Base-by-base conservation (phyloP, 371 early-diverging fungal species). In the Mortierella sp. region DNA sequence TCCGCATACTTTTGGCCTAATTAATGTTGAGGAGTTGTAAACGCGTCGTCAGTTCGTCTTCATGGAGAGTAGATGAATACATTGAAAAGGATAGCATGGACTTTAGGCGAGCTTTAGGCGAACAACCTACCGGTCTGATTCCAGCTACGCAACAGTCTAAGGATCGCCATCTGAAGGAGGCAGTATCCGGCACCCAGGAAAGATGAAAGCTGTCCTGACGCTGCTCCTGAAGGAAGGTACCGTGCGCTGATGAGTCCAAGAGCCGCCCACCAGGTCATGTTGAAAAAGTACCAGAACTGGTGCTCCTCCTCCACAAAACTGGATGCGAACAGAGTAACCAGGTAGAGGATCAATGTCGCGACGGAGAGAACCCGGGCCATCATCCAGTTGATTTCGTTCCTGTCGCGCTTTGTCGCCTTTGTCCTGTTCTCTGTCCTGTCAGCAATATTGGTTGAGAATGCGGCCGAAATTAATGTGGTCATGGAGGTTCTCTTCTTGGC, bases 221-320 rank as follows among this genome's bases (percentile, higher is more conserved):
- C 52, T 19, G 55, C 22, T 2, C 40, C 29, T 39, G 22, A 24
- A 1, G 45, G 67, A 11, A 78, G 65, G 24, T 83, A 79, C 1
- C 72, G 70, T 22, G 65, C 76, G 84, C 90, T 88, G 34, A 89
- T 87, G 6, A 89, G 19, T 2, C 87, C 71, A 10, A 88, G 80
- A 29, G 91, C 69, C 0, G 89, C 64, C 78, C 88, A 87, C 69
- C 90, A 71, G 1, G 93, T 92, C 70, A 93, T 92, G 39, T 80
- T 71, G 79, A 90, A 90, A 81, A 89, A 94, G 70, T 91, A 94
- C 95, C 95, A 95, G 67, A 91, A 90, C 69, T 86, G 87, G 66
- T 93, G 94, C 75, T 95, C 95, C 66, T 95, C 94, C 78, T 95
- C 95, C 1, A 95, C 89, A 80, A 92, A 91, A 63, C 94, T 94